Evolutionary conservation across 768 basidiomycete species (phyloP), one percentile per base, ranked within the genome.

Genomic region (Flagelloscypha sp.): DNA sequence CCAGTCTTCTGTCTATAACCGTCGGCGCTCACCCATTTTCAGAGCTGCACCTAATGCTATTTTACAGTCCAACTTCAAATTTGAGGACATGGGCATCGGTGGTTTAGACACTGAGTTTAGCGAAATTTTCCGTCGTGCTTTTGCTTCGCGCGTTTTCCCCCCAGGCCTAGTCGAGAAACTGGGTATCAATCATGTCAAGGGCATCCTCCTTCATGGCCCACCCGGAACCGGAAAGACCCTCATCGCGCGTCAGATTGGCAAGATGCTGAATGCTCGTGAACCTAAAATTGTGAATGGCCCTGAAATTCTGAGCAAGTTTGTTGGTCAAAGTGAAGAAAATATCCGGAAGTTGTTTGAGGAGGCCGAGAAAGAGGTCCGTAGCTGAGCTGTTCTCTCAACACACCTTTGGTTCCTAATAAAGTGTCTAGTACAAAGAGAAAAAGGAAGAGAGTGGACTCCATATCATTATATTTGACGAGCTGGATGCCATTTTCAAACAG

Each of bases 11-110:
- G 23, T 34, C 24, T 32, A 20, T 7, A 27, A 8, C 32, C 16
- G 11, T 41, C 23, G 27, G 37, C 33, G 31, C 13, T 40, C 36
- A 28, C 19, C 10, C 34, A 7, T 17, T 10, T 31, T 3, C 31
- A 93, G 89, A 48, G 77, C 87, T 0, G 80, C 90, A 5, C 78
- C 92, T 6, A 98, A 97, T 54, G 90, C 95, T 1, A 94, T 99
- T 47, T 72, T 99, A 7, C 81, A 90, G 0, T 90, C 95, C 1
- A 97, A 97, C 60, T 99, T 99, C 75, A 98, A 95, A 59, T 99
- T 99, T 43, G 87, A 94, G 52, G 95, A 99, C 56, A 98, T 99
- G 94, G 95, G 95, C 12, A 98, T 99, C 50, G 95, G 95, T 51
- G 95, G 95, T 50, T 68, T 99, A 22, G 95, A 99, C 56, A 68